Evolutionary conservation across 2,329 filamentous ascomycete species (phyloP), one percentile per base, ranked within the genome.

Genomic region (Magnaporthiopsis rhizophila): DNA sequence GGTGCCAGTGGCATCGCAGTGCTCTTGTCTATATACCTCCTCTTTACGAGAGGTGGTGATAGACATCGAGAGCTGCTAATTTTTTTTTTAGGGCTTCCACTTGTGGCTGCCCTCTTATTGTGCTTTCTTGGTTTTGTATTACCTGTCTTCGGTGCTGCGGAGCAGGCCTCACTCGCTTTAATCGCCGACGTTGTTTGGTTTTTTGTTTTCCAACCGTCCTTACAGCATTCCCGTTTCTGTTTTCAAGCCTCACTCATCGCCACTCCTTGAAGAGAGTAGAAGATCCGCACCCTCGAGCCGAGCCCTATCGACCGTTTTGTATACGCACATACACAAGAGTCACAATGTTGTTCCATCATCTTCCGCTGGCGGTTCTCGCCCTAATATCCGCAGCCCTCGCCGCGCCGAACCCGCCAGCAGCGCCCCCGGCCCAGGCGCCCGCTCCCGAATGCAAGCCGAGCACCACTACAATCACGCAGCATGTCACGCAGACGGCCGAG

Each of bases 101-200:
- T 38, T 38, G 36, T 38, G 36, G 36, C 36, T 13, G 36, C 36
- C 36, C 15, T 38, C 13, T 38, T 38, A 1, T 38, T 38, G 36
- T 38, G 36, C 12, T 38, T 38, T 18, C 13, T 38, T 38, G 18
- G 36, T n/a, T 38, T 38, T 13, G 13, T 38, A 18, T 13, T 38
- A 38, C 36, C 58, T 59, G 58, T 32, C 28, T 59, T 59, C 58
- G 58, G 30, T 59, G 58, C 30, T 59, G 24, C 58, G 58, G 58
- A 59, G 58, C 58, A 59, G 58, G 58, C 58, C 58, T 59, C 58
- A 59, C 30, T 59, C 58, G 58, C 30, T 59, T 28, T 24, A 28
- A 58, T 58, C 56, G 56, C 26, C 56, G 26, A 24, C 56, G n/a
- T 58, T 26, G 8, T 15, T 58, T 8, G n/a, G 8, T 15, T 5